A percentile compares a stretch with the other conserved stretches of the same genome.
Evolutionary conservation across 2,329 filamentous ascomycete genomes (phyloP).

Genomic region (Penicillium glabrum): DNA sequence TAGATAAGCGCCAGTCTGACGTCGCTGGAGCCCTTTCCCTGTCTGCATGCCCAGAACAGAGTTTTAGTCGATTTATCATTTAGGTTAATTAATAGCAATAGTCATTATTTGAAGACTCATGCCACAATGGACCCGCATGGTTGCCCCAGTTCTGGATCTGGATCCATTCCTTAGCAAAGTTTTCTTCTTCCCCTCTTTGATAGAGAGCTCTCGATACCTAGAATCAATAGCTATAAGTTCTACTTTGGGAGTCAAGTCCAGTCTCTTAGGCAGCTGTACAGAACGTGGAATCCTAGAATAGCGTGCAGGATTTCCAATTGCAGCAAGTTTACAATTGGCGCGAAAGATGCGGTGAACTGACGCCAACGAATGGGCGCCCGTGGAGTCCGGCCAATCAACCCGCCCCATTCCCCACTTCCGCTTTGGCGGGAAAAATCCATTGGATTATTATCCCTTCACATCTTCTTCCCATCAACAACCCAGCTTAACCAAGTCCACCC

Average conservation of each 20-base stretch:
- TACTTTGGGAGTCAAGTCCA: not conserved
- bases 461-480: constrained; percentile 13
- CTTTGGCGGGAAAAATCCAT: constrained; percentile 26
- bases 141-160: constrained; percentile 10
- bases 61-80: too few species aligned
- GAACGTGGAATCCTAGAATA: not conserved
- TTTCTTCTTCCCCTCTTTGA: constrained; percentile 6
- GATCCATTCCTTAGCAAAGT: constrained; percentile 2
- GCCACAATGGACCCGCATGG: constrained; percentile 14
- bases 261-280: not conserved
- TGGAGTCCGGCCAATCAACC: constrained; percentile 25
- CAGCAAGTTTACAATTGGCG: constrained; percentile 8
- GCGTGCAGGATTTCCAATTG: not conserved
- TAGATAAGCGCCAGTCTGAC: not conserved
- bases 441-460: constrained; percentile 19
- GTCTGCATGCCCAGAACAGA: not conserved
- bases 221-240: not conserved
- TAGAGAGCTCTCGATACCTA: not conserved
- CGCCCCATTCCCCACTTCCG: constrained; percentile 20
- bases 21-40: not conserved
- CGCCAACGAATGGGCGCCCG: constrained; percentile 26
- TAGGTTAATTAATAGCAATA: not conserved
- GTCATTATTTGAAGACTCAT: not conserved
- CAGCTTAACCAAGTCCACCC: constrained; percentile 2
- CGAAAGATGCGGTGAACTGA: constrained; percentile 36